Percentiles rank a stretch among this genome's conserved stretches.
phyloP scores from a whole-genome alignment of 257 asterid species.

The Marsdenia floribunda region DNA sequence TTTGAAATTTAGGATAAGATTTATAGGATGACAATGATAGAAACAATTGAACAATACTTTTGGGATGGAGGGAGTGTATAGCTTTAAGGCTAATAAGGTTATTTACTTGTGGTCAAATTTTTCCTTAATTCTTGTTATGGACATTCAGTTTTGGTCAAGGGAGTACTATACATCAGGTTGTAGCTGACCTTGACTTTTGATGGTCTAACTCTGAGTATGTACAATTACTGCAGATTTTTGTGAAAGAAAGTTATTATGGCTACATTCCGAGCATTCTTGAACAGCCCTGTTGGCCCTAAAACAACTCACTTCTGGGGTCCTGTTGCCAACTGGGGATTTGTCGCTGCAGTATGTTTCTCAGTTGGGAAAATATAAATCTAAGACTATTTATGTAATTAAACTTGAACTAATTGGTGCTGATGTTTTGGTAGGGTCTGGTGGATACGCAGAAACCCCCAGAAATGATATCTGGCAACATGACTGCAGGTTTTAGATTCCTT shows the following conservation, averaged over 20 bases:
- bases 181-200: neutral
- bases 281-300: slow-evolving; percentile 44
- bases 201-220: neutral
- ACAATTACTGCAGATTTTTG: slow-evolving; percentile 6
- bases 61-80: no score
- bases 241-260: slow-evolving; percentile 17
- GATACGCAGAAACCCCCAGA: slow-evolving; percentile 95
- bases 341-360: slow-evolving; percentile 30
- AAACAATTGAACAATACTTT: no score
- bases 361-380: neutral
- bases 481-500: slow-evolving; percentile 48
- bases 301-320: slow-evolving; percentile 51
- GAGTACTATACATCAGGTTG: neutral
- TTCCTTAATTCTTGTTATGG: neutral
- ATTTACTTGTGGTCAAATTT: neutral
- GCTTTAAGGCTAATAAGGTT: no score
- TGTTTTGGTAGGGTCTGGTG: slow-evolving; percentile 58
- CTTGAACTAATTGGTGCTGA: slow-evolving; percentile 7
- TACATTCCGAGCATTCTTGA: slow-evolving; percentile 34
- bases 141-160: neutral
- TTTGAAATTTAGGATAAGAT: no score
- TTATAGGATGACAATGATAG: no score
- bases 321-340: slow-evolving; percentile 44
- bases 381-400: neutral
- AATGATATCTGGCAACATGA: slow-evolving; percentile 92